Evolutionary conservation across 495 filamentous ascomycete species (phyloP).

Genomic region (Saxophila tyrrhenica): DNA sequence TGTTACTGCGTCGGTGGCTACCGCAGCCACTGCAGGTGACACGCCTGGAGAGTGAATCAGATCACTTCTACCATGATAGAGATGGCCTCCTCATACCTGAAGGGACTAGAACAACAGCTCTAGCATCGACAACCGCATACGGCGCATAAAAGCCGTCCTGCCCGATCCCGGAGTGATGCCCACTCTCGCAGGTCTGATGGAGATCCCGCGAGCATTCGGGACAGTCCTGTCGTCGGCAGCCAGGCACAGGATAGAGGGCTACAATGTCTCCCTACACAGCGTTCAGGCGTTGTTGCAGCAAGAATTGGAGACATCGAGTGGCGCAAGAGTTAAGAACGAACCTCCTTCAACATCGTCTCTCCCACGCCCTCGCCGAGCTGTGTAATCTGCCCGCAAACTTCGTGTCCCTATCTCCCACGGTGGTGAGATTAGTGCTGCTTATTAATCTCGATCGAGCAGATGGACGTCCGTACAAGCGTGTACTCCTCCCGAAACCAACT

Average conservation of each 20-base stretch:
- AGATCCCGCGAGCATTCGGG: not conserved
- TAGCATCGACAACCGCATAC: not conserved
- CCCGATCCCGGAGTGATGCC: not conserved
- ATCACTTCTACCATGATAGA: not conserved
- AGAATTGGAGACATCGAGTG: not conserved
- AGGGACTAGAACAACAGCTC: not conserved
- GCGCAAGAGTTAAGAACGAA: not conserved
- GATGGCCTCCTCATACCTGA: not conserved
- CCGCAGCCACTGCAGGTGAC: not conserved
- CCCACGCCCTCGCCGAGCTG: too few species aligned
- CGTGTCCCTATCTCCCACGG: not conserved
- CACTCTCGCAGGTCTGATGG: not conserved
- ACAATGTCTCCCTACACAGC: not conserved
- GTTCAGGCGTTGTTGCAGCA: not conserved
- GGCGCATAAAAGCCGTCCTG: not conserved
- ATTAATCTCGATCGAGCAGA: not conserved
- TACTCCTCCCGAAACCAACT: not conserved
- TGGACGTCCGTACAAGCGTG: not conserved
- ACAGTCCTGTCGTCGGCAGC: not conserved
- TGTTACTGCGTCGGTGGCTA: not conserved
- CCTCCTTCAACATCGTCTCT: not conserved
- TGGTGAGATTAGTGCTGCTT: not conserved
- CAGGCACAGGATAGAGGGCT: not conserved
- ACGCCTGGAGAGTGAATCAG: not conserved
- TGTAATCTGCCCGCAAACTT: not conserved